Percentiles rank a stretch among this genome's conserved stretches.
Evolutionary conservation across 2,329 filamentous ascomycete species (phyloP).

Genomic region (Cladophialophora yegresii): DNA sequence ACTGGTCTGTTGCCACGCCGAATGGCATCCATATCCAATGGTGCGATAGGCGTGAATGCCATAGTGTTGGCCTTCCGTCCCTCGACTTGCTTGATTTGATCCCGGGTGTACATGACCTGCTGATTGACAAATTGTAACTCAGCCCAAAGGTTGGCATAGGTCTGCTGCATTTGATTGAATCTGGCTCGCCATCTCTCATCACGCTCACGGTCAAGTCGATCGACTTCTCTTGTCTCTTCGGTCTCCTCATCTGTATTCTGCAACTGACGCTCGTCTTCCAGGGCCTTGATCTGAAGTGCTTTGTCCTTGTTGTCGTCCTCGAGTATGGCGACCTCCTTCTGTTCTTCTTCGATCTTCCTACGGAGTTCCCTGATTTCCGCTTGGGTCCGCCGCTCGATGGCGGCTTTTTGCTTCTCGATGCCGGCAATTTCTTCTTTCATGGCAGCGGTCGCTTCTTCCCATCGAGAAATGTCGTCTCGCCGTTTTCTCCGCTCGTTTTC

Average conservation of each 20-base stretch:
- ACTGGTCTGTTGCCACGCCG: slow-evolving; percentile 45
- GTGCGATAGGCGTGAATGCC: slow-evolving; percentile 45
- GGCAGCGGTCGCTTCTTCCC: slow-evolving; percentile 57
- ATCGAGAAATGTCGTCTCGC: slow-evolving; percentile 60
- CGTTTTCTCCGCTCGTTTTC: slow-evolving; percentile 62
- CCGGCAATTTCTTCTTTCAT: slow-evolving; percentile 54
- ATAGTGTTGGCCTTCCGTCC: slow-evolving; percentile 46
- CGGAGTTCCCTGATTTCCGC: slow-evolving; percentile 47
- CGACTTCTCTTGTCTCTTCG: slow-evolving; percentile 55
- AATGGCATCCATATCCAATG: slow-evolving; percentile 47
- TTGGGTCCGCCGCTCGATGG: slow-evolving; percentile 46
- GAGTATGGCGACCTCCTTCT: slow-evolving; percentile 55
- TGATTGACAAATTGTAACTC: slow-evolving; percentile 33
- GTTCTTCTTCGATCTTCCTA: slow-evolving; percentile 50
- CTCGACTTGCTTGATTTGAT: slow-evolving; percentile 39
- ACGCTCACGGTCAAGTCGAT: slow-evolving; percentile 52
- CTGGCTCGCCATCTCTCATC: slow-evolving; percentile 52
- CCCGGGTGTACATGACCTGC: slow-evolving; percentile 32
- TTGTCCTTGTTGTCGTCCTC: slow-evolving; percentile 65
- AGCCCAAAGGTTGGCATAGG: slow-evolving; percentile 43
- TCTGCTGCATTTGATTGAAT: slow-evolving; percentile 46
- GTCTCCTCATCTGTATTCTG: slow-evolving; percentile 50
- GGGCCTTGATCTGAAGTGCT: slow-evolving; percentile 60
- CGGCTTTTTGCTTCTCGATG: slow-evolving; percentile 47
- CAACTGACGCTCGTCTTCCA: slow-evolving; percentile 61